phyloP scores from a whole-genome alignment of 805 yeast species.

The Candida qinlingensis region DNA sequence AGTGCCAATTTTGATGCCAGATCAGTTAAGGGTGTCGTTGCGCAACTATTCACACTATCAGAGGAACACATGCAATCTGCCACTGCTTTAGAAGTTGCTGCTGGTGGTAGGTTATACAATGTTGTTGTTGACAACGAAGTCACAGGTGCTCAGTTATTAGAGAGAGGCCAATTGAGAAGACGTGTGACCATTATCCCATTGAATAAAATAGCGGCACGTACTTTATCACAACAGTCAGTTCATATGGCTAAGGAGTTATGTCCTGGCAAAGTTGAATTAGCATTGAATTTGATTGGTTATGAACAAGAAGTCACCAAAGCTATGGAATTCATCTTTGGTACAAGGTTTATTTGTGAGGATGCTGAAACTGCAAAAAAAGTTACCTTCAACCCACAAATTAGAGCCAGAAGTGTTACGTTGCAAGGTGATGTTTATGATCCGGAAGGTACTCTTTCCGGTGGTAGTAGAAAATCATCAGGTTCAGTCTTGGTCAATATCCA shows the following conservation, averaged over 20 bases:
- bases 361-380: slow-evolving; percentile 83
- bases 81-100: slow-evolving; percentile 86
- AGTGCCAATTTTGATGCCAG: slow-evolving; percentile 49
- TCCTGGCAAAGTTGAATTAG: slow-evolving; percentile 85
- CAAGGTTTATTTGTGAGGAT: slow-evolving; percentile 81
- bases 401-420: slow-evolving; percentile 78
- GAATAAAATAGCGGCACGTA: slow-evolving; percentile 69
- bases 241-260: slow-evolving; percentile 68
- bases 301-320: slow-evolving; percentile 69
- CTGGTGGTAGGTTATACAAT: slow-evolving; percentile 86
- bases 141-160: slow-evolving; percentile 78
- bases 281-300: slow-evolving; percentile 73
- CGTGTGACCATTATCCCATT: slow-evolving; percentile 91
- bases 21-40: slow-evolving; percentile 84
- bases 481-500: slow-evolving; percentile 63
- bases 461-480: slow-evolving; percentile 62
- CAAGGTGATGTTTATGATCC: slow-evolving; percentile 97
- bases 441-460: slow-evolving; percentile 92
- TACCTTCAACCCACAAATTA: slow-evolving; percentile 79
- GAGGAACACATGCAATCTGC: slow-evolving; percentile 56
- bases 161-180: slow-evolving; percentile 68
- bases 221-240: slow-evolving; percentile 46
- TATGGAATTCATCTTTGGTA: slow-evolving; percentile 88
- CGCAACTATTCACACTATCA: slow-evolving; percentile 67
- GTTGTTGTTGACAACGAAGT: slow-evolving; percentile 86